Base-by-base conservation (phyloP, 768 basidiomycete genomes). In the Coprinellus aureogranulatus region DNA sequence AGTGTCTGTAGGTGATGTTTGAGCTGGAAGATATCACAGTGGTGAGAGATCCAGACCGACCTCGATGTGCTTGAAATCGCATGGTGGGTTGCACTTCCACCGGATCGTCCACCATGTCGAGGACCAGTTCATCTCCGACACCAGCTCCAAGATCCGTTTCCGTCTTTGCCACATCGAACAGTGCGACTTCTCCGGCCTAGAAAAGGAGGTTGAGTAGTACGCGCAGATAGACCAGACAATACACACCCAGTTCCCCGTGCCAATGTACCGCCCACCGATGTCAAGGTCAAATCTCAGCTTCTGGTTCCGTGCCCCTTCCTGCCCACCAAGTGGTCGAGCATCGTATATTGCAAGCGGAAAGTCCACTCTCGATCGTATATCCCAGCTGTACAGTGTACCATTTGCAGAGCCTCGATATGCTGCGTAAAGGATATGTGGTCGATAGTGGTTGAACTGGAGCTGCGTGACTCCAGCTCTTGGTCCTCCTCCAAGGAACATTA, bases 211-310 rank as follows among this genome's bases (percentile, higher is more conserved):
- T 31, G 52, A 39, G 42, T 53, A 26, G 25, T 27, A 20, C 28
- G 10, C 31, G 23, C 37, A 16, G 22, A 45, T 20, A 41, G 14
- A 52, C 20, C 31, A 48, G n/a, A 50, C 37, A 58, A 44, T 48
- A 71, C 83, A 40, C 52, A 88, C 92, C 77, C 87, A 81, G 67
- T 86, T 85, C 0, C 93, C 93, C 1, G 80, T 72, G 25, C 78
- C 79, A 37, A 95, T 63, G 71, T 81, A 85, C 46, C 73, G 75
- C 1, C 94, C 92, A 39, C 78, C 75, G 11, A 77, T 54, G 65
- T 95, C 92, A 0, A 95, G 67, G 62, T 91, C 91, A 64, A 96
- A 95, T n/a, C 73, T 69, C 25, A 87, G 73, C 60, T 83, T 83
- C 69, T 97, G 95, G 66, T 95, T 94, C 22, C 89, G 88, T 48